phyloP scores from a whole-genome alignment of 805 yeast species.

The Zygotorulaspora florentina region DNA sequence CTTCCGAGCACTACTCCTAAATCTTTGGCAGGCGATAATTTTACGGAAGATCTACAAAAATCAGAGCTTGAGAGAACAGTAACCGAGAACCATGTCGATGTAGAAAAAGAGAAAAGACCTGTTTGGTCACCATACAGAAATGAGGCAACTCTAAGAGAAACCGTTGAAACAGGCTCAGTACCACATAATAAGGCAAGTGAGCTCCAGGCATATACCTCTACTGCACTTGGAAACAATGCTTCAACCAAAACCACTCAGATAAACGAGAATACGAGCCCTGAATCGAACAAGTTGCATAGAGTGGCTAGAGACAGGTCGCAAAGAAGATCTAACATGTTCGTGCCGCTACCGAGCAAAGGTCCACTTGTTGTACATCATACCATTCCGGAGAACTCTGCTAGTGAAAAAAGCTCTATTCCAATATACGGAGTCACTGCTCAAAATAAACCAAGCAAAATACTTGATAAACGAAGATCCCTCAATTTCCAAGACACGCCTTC shows the following conservation, averaged over 20 bases:
- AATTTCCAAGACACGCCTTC: not conserved
- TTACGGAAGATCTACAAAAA: constrained; percentile 2
- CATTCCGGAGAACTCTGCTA: constrained; percentile 2
- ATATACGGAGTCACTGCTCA: not conserved
- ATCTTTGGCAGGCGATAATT: constrained; percentile 12
- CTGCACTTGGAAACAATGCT: not conserved
- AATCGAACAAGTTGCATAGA: constrained; percentile 1
- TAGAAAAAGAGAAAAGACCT: constrained; percentile 7
- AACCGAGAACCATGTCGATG: not conserved
- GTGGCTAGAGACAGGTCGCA: constrained; percentile 18
- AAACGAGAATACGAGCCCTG: not conserved
- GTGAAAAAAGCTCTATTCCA: not conserved
- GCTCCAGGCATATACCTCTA: too few species aligned
- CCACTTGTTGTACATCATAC: constrained; percentile 27
- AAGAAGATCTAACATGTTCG: constrained; percentile 34
- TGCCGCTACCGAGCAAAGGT: constrained; percentile 35
- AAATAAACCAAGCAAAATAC: not conserved
- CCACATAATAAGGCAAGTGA: too few species aligned
- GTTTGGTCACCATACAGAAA: constrained; percentile 32
- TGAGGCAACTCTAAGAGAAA: constrained; percentile 13
- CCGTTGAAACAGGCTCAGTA: not conserved
- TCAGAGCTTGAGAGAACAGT: not conserved
- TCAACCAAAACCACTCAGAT: not conserved
- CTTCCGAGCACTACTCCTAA: constrained; percentile 19
- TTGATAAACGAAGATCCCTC: not conserved